These are phyloP conservation scores for Phialophora expanda DNA, from an alignment of 2,329 filamentous ascomycete genomes.

Conservation along the genomic window DNA sequence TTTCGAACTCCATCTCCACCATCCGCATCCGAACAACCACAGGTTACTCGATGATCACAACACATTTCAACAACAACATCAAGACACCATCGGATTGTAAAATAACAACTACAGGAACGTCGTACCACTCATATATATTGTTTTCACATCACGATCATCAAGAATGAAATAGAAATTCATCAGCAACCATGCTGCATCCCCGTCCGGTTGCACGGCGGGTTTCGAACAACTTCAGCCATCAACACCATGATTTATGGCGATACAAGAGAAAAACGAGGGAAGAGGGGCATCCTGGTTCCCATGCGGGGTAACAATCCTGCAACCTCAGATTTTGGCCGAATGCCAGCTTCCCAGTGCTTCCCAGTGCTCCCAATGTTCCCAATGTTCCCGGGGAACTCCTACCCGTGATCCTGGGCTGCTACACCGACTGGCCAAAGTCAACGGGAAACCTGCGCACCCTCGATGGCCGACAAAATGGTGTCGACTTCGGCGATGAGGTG, in stretches of 20 bases:
- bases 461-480: not conserved
- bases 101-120: not conserved
- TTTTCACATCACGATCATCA: not conserved
- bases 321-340: not conserved
- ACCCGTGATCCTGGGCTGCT: not conserved
- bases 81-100: not conserved
- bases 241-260: conserved; percentile 12
- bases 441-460: not conserved
- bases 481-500: conserved; percentile 8
- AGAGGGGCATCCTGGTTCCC: conserved; percentile 5
- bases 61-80: not conserved
- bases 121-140: not conserved
- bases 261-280: not conserved
- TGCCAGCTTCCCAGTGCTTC: not conserved
- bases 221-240: conserved; percentile 1
- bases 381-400: too few relatives aligned
- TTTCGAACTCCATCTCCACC: not conserved
- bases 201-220: too few relatives aligned
- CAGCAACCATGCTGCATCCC: not conserved
- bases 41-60: not conserved
- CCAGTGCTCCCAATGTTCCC: too few relatives aligned
- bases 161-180: not conserved
- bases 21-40: not conserved
- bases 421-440: not conserved
- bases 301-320: conserved; percentile 15